These are phyloP conservation scores for Xerocomus spinulosus DNA, from an alignment of 768 basidiomycete genomes.

Conservation along the genomic window DNA sequence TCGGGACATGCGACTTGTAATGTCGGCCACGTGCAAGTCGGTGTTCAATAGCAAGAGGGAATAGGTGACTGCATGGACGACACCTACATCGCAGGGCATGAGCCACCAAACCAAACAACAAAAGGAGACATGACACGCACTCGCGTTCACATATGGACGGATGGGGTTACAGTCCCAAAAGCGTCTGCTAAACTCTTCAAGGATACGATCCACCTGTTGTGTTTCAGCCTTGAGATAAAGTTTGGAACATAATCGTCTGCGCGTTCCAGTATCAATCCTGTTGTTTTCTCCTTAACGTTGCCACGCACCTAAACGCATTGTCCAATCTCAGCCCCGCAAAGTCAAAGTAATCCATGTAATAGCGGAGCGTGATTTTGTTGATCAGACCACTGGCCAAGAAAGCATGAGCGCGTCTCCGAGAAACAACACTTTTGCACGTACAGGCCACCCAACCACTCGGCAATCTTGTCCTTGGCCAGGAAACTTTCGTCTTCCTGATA, in stretches of 20 bases:
- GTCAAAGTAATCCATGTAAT: constrained; percentile 89
- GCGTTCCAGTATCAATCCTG: neutral
- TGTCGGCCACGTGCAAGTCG: constrained; percentile 93
- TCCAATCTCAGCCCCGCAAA: constrained; percentile 80
- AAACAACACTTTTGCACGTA: constrained; percentile 43
- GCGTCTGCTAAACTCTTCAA: constrained; percentile 84
- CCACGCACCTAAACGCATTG: constrained; percentile 75
- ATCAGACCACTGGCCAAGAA: constrained; percentile 53
- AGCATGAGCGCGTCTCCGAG: neutral
- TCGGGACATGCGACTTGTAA: constrained; percentile 85
- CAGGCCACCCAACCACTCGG: constrained; percentile 93
- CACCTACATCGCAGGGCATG: constrained; percentile 46
- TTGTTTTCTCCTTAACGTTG: neutral
- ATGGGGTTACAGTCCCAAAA: constrained; percentile 91
- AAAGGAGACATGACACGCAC: constrained; percentile 41
- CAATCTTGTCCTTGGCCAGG: constrained; percentile 84
- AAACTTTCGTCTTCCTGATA: constrained; percentile 86
- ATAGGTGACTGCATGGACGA: constrained; percentile 94
- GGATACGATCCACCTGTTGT: constrained; percentile 95
- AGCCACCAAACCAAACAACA: neutral
- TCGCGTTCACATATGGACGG: constrained; percentile 76
- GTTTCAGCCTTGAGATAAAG: constrained; percentile 94
- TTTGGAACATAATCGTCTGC: constrained; percentile 82
- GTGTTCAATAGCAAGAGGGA: constrained; percentile 94
- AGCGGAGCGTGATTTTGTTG: constrained; percentile 67